Conservation (phyloP, 805 yeast genomes). For the Spencermartinsiella europaea region DNA sequence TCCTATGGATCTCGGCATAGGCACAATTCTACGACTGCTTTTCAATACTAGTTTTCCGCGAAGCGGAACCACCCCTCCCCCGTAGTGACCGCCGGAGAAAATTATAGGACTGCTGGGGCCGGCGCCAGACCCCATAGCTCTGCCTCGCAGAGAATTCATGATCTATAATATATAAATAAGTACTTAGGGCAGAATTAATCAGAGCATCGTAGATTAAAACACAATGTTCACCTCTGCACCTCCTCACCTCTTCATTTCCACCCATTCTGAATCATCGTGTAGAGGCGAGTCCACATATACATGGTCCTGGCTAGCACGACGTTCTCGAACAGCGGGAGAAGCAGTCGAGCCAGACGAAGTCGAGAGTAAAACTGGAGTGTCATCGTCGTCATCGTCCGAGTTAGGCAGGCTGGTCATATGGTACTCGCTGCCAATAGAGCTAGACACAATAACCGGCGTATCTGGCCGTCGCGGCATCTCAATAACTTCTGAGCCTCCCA, state of each 20-base stretch:
- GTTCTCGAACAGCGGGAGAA: background rate
- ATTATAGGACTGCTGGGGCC: too few relatives aligned
- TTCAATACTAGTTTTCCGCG: too few relatives aligned
- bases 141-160: too few relatives aligned
- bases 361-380: constrained; percentile 2
- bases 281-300: background rate
- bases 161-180: too few relatives aligned
- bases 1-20: too few relatives aligned
- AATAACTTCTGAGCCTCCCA: background rate
- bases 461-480: background rate
- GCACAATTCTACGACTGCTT: too few relatives aligned
- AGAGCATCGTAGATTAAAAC: too few relatives aligned
- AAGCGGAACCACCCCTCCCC: too few relatives aligned
- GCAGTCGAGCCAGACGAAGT: background rate
- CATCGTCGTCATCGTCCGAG: constrained; percentile 2
- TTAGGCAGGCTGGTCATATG: background rate
- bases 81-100: too few relatives aligned
- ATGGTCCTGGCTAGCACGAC: background rate
- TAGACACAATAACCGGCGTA: background rate
- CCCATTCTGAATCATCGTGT: background rate
- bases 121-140: too few relatives aligned
- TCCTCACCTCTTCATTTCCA: background rate
- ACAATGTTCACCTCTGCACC: too few relatives aligned
- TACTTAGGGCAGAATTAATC: too few relatives aligned
- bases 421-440: background rate